Evolutionary conservation across 495 filamentous ascomycete genomes (phyloP), one percentile per base, ranked within the genome.

Genomic region (Schizothecium vesticola): DNA sequence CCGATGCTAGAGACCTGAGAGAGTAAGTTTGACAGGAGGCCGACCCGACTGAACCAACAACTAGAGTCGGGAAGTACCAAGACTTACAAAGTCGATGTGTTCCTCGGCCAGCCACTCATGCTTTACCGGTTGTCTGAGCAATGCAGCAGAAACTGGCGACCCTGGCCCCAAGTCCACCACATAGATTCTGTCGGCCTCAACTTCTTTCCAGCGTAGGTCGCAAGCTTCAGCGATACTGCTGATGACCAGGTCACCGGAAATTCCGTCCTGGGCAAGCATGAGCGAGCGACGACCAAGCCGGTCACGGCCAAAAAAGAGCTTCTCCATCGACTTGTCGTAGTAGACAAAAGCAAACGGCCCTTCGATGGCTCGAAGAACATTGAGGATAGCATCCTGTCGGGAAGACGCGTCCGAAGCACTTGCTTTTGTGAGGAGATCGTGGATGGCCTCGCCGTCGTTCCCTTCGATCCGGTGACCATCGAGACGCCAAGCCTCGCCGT

Each of bases 401-500:
- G 74, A 43, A 59, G 1, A 63, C 55, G 64, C 56, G 12, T 71
- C 68, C 60, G 74, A 63, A 70, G 73, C 71, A 73, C 72, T 74
- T 59, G 84, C 85, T 31, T 82, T 74, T 19, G 88, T 72, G 57
- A 97, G 85, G 58, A 85, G 70, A n/a, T 82, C 70, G 72, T 93
- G 89, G 16, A 99, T 83, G 12, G 77, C 77, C 72, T 91, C 84
- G 1, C 91, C 90, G 75, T 99, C 95, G 76, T 96, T 97, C 51
- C 86, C 88, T 25, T 73, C 69, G 25, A 93, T 80, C 28, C 82
- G 67, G 16, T 84, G 76, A 22, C 80, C 81, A 23, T 72, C 73
- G 64, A 96, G 84, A 63, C 84, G 89, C 95, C 95, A 99, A 10
- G 93, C 96, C 76, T 99, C 95, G n/a, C 95, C 95, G 72, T 98